Percentiles rank a stretch among this genome's conserved stretches.
These are phyloP conservation scores for Thamnidium elegans DNA, from an alignment of 192 early-diverging fungal species.

Conservation along the genomic window DNA sequence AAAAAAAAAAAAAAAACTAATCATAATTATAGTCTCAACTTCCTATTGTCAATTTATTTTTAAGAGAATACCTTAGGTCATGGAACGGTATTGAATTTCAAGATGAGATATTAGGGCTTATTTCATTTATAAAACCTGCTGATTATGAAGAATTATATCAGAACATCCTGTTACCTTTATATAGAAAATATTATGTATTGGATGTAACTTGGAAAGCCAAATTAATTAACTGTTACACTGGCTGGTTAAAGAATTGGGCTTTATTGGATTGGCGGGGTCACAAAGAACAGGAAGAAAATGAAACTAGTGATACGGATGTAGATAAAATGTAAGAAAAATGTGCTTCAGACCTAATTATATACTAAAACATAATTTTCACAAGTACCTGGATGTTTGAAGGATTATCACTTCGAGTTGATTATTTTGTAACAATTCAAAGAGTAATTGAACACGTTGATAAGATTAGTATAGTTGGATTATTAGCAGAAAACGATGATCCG, in stretches of 20 bases:
- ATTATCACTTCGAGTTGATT: slow-evolving; percentile 40
- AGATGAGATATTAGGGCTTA: slow-evolving; percentile 45
- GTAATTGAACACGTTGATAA: slow-evolving; percentile 46
- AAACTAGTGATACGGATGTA: slow-evolving; percentile 14
- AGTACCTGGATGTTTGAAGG: slow-evolving; percentile 36
- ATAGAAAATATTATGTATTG: slow-evolving; percentile 34
- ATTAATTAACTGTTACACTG: slow-evolving; percentile 41
- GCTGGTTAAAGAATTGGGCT: slow-evolving; percentile 43
- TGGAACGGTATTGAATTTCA: slow-evolving; percentile 51
- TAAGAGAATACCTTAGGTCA: slow-evolving; percentile 35
- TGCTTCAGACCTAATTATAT: too few relatives aligned
- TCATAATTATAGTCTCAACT: slow-evolving; percentile 37
- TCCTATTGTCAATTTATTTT: slow-evolving; percentile 49
- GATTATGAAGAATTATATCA: slow-evolving; percentile 42
- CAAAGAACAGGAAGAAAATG: slow-evolving; percentile 20
- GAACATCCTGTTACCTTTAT: slow-evolving; percentile 39
- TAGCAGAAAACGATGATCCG: slow-evolving; percentile 40
- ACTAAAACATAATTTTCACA: too few relatives aligned
- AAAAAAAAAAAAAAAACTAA: not conserved
- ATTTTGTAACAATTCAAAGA: slow-evolving; percentile 38
- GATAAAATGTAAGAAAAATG: slow-evolving; percentile 31
- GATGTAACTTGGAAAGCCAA: slow-evolving; percentile 48
- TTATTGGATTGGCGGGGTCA: slow-evolving; percentile 41
- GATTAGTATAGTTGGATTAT: slow-evolving; percentile 31
- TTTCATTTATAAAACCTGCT: slow-evolving; percentile 42